Evolutionary conservation across 495 filamentous ascomycete species (phyloP), one percentile per base, ranked within the genome.

Genomic region (Aspergillus asperescens): DNA sequence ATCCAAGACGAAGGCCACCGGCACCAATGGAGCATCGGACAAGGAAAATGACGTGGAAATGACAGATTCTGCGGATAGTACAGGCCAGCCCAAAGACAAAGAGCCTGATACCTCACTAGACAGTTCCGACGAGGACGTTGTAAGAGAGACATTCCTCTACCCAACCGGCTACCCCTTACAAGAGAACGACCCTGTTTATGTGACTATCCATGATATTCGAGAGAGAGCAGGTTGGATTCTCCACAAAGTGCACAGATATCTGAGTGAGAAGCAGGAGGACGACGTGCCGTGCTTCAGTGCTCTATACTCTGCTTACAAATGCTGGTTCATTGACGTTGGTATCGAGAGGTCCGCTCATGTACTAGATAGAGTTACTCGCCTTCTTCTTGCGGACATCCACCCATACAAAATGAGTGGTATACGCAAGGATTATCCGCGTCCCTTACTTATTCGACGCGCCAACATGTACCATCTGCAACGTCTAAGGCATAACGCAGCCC

Each of bases 281-380:
- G 93, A 97, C 62, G 93, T 99, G 9, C 80, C 88, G 2, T 96
- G 90, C 69, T 99, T 97, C 68, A 94, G 87, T 27, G 81, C 90
- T 20, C 66, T 99, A 9, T 99, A 96, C 66, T 88, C 83, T 20
- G 86, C 93, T 1, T 99, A 95, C 67, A 75, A 87, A 13, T 90
- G 86, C n/a, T 99, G 90, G 89, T 96, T 99, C 60, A 86, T 94
- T 7, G 93, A 99, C 59, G 90, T 97, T 39, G 94, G 94, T 16
- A 94, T 96, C 52, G 93, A 99, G 62, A 77, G 93, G 51, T 95
- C 90, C 7, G 92, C 93, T 5, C 94, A 96, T 64, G 88, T 93
- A 8, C 72, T 99, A 24, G 93, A 99, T 62, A 78, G 94, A 20
- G 82, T 96, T 10, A 81, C 83, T 7, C 80, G 89, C 39, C 79